Evolutionary conservation across 768 basidiomycete genomes (phyloP), one percentile per base, ranked within the genome.

Genomic region (Lentinula guzmanii): DNA sequence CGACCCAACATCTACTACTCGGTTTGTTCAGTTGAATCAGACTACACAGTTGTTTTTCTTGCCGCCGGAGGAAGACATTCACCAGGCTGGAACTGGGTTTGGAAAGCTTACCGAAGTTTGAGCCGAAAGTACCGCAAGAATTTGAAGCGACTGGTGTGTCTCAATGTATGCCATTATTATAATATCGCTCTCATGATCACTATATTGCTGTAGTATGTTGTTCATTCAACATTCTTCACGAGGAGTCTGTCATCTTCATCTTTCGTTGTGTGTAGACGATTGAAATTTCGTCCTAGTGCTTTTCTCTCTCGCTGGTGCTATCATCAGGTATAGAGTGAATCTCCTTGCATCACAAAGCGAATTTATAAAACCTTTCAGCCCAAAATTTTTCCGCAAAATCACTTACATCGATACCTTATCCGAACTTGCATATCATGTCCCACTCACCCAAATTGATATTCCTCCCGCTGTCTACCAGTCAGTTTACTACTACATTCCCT

Each of bases 321-420:
- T 93, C 63, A 91, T 95, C 68, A 93, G 89, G 88, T 90, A 61
- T n/a, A 74, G 57, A 18, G 24, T 37, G 42, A 13, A 16, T 8
- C 13, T 6, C 11, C 46, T 28, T 51, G 11, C 13, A 16, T 16
- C 50, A 39, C 52, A 53, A 45, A 58, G 45, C n/a, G 39, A 48
- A 0, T 11, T 10, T 60, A 57, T 2, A n/a, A 56, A 16, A 56
- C 37, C n/a, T 21, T 58, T 21, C 53, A 91, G 91, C 66, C 93
- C 93, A 13, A 95, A 95, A 71, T 94, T 95, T 76, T 93, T 91
- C 71, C 86, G 86, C 67, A 95, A 95, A 76, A 78, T 95, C 65
- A 74, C 78, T 31, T 93, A 95, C 70, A 79, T 90, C 60, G 74
- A 82, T 60, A 92, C 91, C 0, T 79, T 95, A 13, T 91, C 91